These are phyloP conservation scores for Camptophora hylomeconis DNA, from an alignment of 2,329 filamentous ascomycete genomes.

Conservation along the genomic window DNA sequence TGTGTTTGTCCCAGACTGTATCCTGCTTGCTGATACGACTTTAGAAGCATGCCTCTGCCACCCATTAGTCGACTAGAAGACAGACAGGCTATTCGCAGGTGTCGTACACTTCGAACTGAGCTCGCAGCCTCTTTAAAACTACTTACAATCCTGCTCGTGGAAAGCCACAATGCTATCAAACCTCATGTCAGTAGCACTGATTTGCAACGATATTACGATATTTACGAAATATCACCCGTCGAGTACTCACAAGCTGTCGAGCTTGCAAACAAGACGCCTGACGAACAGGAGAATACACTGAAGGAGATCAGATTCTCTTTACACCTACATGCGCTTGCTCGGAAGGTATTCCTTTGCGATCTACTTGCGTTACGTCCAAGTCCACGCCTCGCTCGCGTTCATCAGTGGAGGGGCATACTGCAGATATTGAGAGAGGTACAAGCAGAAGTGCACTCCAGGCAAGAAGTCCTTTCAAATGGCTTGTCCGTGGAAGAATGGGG, in stretches of 20 bases:
- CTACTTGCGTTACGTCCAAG: slow-evolving; percentile 75
- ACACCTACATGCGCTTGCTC: slow-evolving; percentile 64
- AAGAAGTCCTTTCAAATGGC: slow-evolving; percentile 7
- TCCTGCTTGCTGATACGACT: slow-evolving; percentile 17
- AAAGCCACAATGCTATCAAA: slow-evolving; percentile 55
- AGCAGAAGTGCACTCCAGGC: slow-evolving; percentile 5
- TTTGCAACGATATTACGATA: slow-evolving; percentile 83
- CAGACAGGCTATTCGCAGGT: slow-evolving; percentile 63
- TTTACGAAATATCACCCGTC: slow-evolving; percentile 64
- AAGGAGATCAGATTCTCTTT: slow-evolving; percentile 71
- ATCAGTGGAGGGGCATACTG: slow-evolving; percentile 44
- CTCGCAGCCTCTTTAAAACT: slow-evolving; percentile 57
- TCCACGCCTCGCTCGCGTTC: slow-evolving; percentile 14
- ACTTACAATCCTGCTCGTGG: slow-evolving; percentile 58
- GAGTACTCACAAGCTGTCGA: slow-evolving; percentile 59
- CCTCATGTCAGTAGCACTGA: slow-evolving; percentile 66
- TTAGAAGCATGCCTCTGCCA: slow-evolving; percentile 72
- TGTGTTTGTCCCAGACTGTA: slow-evolving; percentile 10
- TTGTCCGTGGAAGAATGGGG: slow-evolving; percentile 12
- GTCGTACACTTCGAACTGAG: slow-evolving; percentile 64
- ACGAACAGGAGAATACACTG: slow-evolving; percentile 65
- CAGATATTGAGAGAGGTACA: slow-evolving; percentile 68
- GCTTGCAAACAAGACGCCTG: slow-evolving; percentile 50
- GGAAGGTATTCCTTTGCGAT: slow-evolving; percentile 81
- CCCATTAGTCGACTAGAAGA: slow-evolving; percentile 90